These are phyloP conservation scores for Fusarium sp. DNA, from an alignment of 2,329 filamentous ascomycete species.

Conservation along the genomic window DNA sequence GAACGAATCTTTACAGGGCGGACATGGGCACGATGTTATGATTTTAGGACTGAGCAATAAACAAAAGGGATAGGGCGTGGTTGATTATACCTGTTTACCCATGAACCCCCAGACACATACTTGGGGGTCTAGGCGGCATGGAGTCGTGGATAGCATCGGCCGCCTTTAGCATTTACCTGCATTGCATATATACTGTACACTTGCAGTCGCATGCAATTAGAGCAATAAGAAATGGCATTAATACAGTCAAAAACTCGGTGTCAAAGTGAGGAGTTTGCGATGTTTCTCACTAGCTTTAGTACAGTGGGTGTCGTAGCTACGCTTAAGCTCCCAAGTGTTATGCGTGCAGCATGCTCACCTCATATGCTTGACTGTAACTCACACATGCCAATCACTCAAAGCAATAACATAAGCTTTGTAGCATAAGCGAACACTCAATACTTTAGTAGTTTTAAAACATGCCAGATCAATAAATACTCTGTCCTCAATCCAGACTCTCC, in stretches of 20 bases:
- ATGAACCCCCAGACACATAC: constrained; percentile 7
- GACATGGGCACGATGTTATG: constrained; percentile 39
- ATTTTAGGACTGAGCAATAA: constrained; percentile 37
- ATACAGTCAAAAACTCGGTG: constrained; percentile 16
- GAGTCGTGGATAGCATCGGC: constrained; percentile 38
- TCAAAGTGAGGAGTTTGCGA: not conserved
- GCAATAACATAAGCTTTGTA: not conserved
- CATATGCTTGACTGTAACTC: not conserved
- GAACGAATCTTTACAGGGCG: constrained; percentile 1
- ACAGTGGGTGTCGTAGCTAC: not conserved
- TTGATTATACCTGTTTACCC: constrained; percentile 38
- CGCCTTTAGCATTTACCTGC: constrained; percentile 30
- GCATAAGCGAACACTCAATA: not conserved
- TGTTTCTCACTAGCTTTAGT: not conserved
- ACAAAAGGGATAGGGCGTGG: constrained; percentile 32
- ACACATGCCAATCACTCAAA: not conserved
- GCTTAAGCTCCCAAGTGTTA: constrained; percentile 1
- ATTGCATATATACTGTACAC: constrained; percentile 38
- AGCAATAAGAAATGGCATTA: constrained; percentile 34
- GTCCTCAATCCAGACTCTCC: not conserved
- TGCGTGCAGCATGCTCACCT: not conserved
- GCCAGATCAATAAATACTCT: not conserved
- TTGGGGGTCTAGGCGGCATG: constrained; percentile 37
- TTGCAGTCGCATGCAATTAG: constrained; percentile 19
- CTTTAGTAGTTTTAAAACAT: not conserved